Conservation (phyloP, 1,139 yeast genomes). For the Suhomyces guaymorum region DNA sequence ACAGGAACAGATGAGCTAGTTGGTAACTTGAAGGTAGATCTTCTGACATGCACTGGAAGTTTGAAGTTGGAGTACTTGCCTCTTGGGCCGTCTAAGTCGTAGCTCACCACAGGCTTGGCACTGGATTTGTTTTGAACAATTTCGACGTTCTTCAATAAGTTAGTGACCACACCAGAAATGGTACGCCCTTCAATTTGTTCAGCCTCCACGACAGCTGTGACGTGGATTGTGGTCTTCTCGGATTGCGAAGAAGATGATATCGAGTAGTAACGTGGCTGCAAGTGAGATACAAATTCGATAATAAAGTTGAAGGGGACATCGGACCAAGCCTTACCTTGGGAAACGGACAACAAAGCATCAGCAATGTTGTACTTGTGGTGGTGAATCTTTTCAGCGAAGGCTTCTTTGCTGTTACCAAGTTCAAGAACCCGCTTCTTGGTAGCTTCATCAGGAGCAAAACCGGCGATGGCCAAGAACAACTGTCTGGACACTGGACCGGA, state of each 20-base stretch:
- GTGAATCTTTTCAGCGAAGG: slow-evolving; percentile 67
- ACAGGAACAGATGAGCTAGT: slow-evolving; percentile 80
- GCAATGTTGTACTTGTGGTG: slow-evolving; percentile 68
- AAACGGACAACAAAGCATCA: slow-evolving; percentile 65
- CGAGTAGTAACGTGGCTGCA: slow-evolving; percentile 95
- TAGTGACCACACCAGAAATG: slow-evolving; percentile 88
- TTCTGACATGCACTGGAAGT: slow-evolving; percentile 89
- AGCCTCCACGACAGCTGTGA: slow-evolving; percentile 93
- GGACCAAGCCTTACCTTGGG: slow-evolving; percentile 67
- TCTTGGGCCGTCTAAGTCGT: slow-evolving; percentile 83
- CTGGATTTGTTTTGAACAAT: slow-evolving; percentile 55
- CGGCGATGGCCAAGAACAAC: slow-evolving; percentile 70
- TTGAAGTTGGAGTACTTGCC: slow-evolving; percentile 53
- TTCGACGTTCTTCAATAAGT: slow-evolving; percentile 75
- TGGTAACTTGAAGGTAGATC: slow-evolving; percentile 95
- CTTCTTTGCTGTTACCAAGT: slow-evolving; percentile 67
- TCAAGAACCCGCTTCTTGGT: slow-evolving; percentile 52
- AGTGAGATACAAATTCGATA: slow-evolving; percentile 74
- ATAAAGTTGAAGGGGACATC: slow-evolving; percentile 82
- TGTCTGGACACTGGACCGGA: slow-evolving; percentile 95
- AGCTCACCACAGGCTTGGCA: slow-evolving; percentile 52
- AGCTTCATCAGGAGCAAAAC: slow-evolving; percentile 74
- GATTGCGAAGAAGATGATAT: slow-evolving; percentile 86
- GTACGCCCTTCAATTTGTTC: slow-evolving; percentile 45
- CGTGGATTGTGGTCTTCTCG: slow-evolving; percentile 72